These are phyloP conservation scores for Aspergillus nidulans DNA, from an alignment of 495 filamentous ascomycete species.

Conservation along the genomic window DNA sequence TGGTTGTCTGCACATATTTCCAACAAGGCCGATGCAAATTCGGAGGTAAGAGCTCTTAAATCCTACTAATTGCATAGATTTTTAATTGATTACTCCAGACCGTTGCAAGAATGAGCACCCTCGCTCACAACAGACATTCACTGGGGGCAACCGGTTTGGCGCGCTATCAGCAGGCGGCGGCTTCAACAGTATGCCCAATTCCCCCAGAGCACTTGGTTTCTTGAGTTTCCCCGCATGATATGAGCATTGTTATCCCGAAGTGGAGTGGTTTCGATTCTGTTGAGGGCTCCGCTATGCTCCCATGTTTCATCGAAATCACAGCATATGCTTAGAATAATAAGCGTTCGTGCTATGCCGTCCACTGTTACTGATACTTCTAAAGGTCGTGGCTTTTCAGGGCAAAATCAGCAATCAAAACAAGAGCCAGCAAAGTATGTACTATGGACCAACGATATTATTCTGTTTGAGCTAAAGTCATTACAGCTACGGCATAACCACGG, in stretches of 20 bases:
- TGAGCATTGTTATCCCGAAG: background rate
- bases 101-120: constrained; percentile 55
- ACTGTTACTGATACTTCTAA: constrained; percentile 4
- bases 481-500: constrained; percentile 49
- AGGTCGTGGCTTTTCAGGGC: constrained; percentile 16
- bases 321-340: background rate
- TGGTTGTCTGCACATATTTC: constrained; percentile 68
- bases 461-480: constrained; percentile 16
- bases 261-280: background rate
- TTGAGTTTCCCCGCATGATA: background rate
- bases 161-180: constrained; percentile 30
- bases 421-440: constrained; percentile 27
- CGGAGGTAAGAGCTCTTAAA: constrained; percentile 46
- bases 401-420: constrained; percentile 17
- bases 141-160: constrained; percentile 42
- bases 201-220: background rate
- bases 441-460: background rate
- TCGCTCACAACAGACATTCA: constrained; percentile 19
- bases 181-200: constrained; percentile 29
- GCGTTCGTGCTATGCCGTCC: background rate
- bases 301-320: background rate
- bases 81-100: constrained; percentile 29
- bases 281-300: background rate
- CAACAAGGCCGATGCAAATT: constrained; percentile 69
- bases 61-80: background rate